Base-by-base conservation (phyloP, 768 basidiomycete genomes). In the Astraeus odoratus region DNA sequence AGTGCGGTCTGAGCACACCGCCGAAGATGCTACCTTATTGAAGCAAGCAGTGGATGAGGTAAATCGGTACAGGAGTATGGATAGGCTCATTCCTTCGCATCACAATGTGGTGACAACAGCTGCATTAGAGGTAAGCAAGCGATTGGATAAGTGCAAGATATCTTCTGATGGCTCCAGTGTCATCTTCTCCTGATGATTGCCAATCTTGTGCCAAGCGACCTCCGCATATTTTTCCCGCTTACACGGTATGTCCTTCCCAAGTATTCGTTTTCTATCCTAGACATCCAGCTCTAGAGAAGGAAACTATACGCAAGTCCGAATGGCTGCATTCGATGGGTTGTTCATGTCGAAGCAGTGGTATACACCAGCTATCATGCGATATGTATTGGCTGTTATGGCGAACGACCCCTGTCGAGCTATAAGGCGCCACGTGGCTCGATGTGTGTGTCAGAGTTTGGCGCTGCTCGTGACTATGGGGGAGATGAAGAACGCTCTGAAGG, bases 31-130 rank as follows among this genome's bases (percentile, higher is more conserved):
- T 22, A 76, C 77, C 29, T 70, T 94, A 9, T 62, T 94, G 39
- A 81, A 82, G 54, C 80, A 84, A 53, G 86, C 85, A 2, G 61
- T 84, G 36, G 74, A 81, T 16, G 91, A 95, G 59, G 78, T 97
- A 25, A 88, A 92, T 56, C 78, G 95, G 35, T 95, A 94, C 67
- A 82, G 91, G 46, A 89, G 82, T 57, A 91, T 96, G 83, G 96
- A 99, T 64, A 76, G 93, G 44, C 72, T 98, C 13, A 93, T 97
- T 46, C 92, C 96, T 8, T 95, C 94, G 1, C 81, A 83, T 39
- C 92, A 95, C 55, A 99, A 99, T 58, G 80, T 90, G 26, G 86
- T 98, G 22, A 94, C 96, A 1, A 76, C 87, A 39, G 90, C 96
- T 20, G 84, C 83, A 7, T 70, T 99, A 44, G 90, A 97, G 77